phyloP scores from a whole-genome alignment of 805 yeast species.

The Suhomyces vadensis region DNA sequence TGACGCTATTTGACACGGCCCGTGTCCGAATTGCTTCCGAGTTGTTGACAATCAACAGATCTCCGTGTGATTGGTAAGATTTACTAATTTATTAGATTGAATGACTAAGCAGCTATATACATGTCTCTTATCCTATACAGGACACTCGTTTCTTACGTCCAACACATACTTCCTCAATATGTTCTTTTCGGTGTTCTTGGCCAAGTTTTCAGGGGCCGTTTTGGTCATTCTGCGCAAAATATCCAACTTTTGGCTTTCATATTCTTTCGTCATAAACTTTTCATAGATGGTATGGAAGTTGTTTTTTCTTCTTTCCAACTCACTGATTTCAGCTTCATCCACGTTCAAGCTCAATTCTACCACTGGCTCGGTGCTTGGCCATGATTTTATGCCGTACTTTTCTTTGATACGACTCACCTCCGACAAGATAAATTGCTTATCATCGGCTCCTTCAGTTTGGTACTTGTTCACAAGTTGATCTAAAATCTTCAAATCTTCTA shows the following conservation, averaged over 20 bases:
- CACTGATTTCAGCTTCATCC: constrained; percentile 27
- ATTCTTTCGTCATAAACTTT: constrained; percentile 32
- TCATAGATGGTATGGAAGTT: constrained; percentile 31
- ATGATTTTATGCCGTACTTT: constrained; percentile 38
- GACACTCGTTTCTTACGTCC: constrained; percentile 21
- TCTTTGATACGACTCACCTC: constrained; percentile 39
- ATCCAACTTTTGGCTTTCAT: constrained; percentile 24
- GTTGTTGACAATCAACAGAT: no score
- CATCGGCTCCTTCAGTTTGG: constrained; percentile 24
- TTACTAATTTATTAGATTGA: no score
- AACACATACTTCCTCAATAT: constrained; percentile 64
- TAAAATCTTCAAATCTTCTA: constrained; percentile 39
- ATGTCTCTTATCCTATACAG: constrained; percentile 5
- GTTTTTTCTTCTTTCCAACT: constrained; percentile 29
- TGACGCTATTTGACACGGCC: no score
- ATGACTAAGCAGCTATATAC: neutral
- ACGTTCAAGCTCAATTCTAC: constrained; percentile 32
- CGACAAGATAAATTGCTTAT: constrained; percentile 22
- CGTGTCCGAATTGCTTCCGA: no score
- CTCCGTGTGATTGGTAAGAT: no score
- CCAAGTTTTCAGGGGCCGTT: constrained; percentile 40
- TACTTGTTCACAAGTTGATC: constrained; percentile 30
- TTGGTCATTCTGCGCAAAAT: constrained; percentile 31
- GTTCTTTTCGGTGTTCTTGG: constrained; percentile 65
- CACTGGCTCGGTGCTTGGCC: constrained; percentile 46